These are phyloP conservation scores for Lepiota brunneoincarnata DNA, from an alignment of 768 basidiomycete genomes.

Conservation along the genomic window DNA sequence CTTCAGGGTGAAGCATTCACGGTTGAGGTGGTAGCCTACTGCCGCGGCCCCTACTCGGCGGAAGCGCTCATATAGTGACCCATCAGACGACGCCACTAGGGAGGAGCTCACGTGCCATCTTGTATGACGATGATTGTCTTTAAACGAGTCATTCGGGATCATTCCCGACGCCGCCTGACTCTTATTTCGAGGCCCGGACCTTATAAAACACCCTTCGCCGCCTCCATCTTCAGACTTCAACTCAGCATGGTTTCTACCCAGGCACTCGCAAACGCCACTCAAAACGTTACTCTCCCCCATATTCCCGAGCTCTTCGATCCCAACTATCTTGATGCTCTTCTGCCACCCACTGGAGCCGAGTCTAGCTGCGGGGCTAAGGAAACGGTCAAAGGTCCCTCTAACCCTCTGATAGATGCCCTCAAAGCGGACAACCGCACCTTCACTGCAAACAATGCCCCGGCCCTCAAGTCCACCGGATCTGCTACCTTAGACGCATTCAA, in stretches of 20 bases:
- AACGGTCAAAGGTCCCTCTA: conserved; percentile 19
- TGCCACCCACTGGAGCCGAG: conserved; percentile 31
- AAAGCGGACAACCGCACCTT: conserved; percentile 38
- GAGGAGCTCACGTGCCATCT: too few relatives aligned
- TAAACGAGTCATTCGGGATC: too few relatives aligned
- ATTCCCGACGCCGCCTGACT: too few relatives aligned
- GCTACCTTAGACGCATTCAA: conserved; percentile 58
- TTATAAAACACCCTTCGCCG: too few relatives aligned
- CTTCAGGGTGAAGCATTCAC: conserved; percentile 9
- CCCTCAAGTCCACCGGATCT: conserved; percentile 49
- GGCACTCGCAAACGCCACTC: conserved; percentile 26
- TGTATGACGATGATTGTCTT: too few relatives aligned
- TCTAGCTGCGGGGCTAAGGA: background rate
- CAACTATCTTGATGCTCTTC: conserved; percentile 53
- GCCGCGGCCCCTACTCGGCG: conserved; percentile 16
- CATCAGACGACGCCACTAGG: conserved; percentile 10
- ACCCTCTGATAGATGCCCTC: conserved; percentile 58
- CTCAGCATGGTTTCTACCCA: conserved; percentile 18
- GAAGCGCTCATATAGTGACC: conserved; percentile 8
- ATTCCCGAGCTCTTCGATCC: conserved; percentile 58
- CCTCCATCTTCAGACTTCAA: background rate
- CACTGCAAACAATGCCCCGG: conserved; percentile 50
- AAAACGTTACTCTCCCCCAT: conserved; percentile 49
- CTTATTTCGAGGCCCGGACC: too few relatives aligned
- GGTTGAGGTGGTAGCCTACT: conserved; percentile 14